Evolutionary conservation across 164 flowering plant genomes (phyloP), one percentile per base, ranked within the genome.

Genomic region (Nelumbo lutea): DNA sequence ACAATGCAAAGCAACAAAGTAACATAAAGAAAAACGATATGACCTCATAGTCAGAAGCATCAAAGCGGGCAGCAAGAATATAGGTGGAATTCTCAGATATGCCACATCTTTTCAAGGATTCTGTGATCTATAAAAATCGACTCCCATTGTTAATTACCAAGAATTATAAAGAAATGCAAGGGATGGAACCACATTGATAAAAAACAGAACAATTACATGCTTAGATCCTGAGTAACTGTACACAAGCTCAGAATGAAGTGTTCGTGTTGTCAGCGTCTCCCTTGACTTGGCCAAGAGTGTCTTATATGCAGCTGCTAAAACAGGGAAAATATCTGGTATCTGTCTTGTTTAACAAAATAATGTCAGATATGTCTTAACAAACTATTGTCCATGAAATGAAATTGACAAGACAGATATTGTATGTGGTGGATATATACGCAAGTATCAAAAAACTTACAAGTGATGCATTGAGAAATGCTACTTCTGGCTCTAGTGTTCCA

Each of bases 171-270:
- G 47, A 57, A 67, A 56, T 59, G 1, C 13, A 78, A 55, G 13
- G 11, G 38, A 52, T 43, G 47, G 14, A n/a, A 13, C 14, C 38
- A 53, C 3, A 52, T 5, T n/a, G 14, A 9, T 3, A 7, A 55
- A 53, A 64, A 66, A 10, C 66, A 61, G 59, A 67, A 46, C 65
- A 2, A 40, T 72, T 86, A 91, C 97, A 84, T 94, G 97, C 77
- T 94, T 94, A 40, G 98, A 91, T 64, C 96, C 97, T 2, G 98
- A 85, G 76, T 89, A 94, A 64, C 90, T 91, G 80, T 85, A 91
- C 53, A 94, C 96, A 61, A 94, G 90, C 81, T 94, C 98, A 39
- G 97, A 94, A 80, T 91, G 97, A 65, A 83, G 87, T 53, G 96
- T 91, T 42, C 94, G 84, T 11, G 98, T 90, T 2, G 89, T 85